Evolutionary conservation across 768 basidiomycete species (phyloP), one percentile per base, ranked within the genome.

Genomic region (Lactarius akahatsu): DNA sequence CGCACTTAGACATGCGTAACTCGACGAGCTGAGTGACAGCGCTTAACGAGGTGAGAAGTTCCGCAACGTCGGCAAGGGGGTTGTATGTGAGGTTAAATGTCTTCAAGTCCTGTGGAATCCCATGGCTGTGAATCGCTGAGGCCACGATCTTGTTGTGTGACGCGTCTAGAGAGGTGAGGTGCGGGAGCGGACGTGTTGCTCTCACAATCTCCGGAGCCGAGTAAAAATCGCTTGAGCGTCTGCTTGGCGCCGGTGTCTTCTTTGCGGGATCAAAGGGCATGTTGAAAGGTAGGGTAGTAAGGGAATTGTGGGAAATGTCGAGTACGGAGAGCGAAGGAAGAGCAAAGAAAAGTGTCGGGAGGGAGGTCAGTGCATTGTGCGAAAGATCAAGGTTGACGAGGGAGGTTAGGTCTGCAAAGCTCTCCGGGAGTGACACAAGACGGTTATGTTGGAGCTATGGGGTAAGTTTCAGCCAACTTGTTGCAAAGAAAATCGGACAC

Each of bases 361-460:
- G 80, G 5, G 82, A 77, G 0, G 82, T 81, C 38, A 94, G 79
- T 4, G 79, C 75, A 73, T 94, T 94, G 73, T 89, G 81, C 0
- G 91, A 92, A 40, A 94, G 76, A 76, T 94, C 90, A 67, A 94
- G 78, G 57, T 78, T 78, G 15, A 86, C 86, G 23, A 94, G 80
- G 26, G 82, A 80, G 0, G 84, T 83, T 57, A 94, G 78, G 75
- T 94, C 89, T 0, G 83, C 82, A 67, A 94, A 86, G 1, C 85
- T 81, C 59, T 82, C 78, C 6, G 92, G 92, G 2, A 94, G 78
- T 23, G 78, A 75, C 2, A 76, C 72, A 28, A 94, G 75, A 71
- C 81, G 85, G 77, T 94, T 94, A 72, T 86, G 86, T 74, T 91
- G 91, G 47, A 94, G 76, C 92, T 94, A 63, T 26, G 40, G 23